Percentiles rank a stretch among this genome's conserved stretches.
Evolutionary conservation across 2,329 filamentous ascomycete species (phyloP).

Genomic region (Botryotinia calthae): DNA sequence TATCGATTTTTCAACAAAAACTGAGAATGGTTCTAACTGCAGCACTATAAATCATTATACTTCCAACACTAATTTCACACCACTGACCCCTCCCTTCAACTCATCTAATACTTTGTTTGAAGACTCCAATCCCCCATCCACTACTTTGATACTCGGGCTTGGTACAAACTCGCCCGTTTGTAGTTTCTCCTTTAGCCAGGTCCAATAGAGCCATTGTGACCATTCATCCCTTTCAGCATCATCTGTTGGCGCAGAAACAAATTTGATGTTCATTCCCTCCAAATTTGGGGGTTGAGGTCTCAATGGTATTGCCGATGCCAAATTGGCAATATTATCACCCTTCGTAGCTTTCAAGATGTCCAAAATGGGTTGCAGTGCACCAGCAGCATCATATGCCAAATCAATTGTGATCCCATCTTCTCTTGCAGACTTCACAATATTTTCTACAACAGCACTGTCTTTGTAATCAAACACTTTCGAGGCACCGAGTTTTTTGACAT

Average conservation of each 20-base stretch:
- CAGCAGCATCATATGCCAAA: constrained; percentile 19
- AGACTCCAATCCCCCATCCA: constrained; percentile 41
- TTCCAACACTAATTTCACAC: constrained; percentile 41
- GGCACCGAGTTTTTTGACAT: constrained; percentile 27
- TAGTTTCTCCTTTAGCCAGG: constrained; percentile 36
- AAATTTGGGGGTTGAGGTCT: constrained; percentile 44
- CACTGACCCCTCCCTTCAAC: constrained; percentile 44
- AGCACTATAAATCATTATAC: constrained; percentile 13
- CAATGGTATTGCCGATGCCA: constrained; percentile 54
- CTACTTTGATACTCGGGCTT: constrained; percentile 41
- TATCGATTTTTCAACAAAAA: neutral
- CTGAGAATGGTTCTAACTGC: neutral
- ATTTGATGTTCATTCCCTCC: constrained; percentile 9
- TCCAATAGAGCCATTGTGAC: constrained; percentile 1
- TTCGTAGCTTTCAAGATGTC: constrained; percentile 54
- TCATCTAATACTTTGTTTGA: constrained; percentile 42
- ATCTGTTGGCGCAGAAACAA: constrained; percentile 49
- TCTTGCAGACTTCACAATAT: constrained; percentile 35
- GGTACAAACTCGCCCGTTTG: constrained; percentile 33
- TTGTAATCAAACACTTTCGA: constrained; percentile 29
- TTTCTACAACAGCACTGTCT: constrained; percentile 23
- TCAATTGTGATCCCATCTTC: constrained; percentile 14
- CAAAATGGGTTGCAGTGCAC: constrained; percentile 40
- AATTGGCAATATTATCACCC: constrained; percentile 45
- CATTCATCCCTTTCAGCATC: constrained; percentile 41